Evolutionary conservation across 2,329 filamentous ascomycete genomes (phyloP).

Genomic region (Fusarium anguioides): DNA sequence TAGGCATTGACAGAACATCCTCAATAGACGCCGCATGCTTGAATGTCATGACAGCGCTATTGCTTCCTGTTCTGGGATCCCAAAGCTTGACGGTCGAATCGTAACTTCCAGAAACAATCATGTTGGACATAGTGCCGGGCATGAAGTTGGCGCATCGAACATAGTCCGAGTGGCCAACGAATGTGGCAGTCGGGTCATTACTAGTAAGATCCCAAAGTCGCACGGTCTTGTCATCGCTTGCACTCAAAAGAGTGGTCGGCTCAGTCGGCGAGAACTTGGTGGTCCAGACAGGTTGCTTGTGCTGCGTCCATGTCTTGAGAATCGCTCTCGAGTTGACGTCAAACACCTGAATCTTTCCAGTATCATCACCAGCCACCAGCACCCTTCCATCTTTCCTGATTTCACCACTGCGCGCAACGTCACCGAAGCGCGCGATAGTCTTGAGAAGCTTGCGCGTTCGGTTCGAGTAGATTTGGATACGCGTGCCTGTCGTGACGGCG

Average conservation of each 20-base stretch:
- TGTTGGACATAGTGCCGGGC: conserved; percentile 75
- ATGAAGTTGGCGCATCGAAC: conserved; percentile 89
- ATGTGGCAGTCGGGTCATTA: conserved; percentile 79
- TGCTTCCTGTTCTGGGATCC: conserved; percentile 82
- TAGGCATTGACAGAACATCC: conserved; percentile 85
- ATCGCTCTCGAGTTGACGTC: conserved; percentile 90
- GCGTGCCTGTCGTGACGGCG: conserved; percentile 92
- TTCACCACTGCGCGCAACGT: conserved; percentile 89
- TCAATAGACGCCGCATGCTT: conserved; percentile 93
- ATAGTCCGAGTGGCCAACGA: conserved; percentile 91
- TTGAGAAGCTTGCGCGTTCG: conserved; percentile 92
- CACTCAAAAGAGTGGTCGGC: conserved; percentile 86
- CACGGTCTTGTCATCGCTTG: conserved; percentile 92
- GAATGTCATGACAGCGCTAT: conserved; percentile 84
- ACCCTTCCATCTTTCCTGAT: conserved; percentile 90
- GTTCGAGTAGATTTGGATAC: conserved; percentile 93
- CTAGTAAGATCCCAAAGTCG: conserved; percentile 93
- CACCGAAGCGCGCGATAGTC: conserved; percentile 93
- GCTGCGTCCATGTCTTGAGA: conserved; percentile 92
- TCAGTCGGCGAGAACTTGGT: conserved; percentile 93
- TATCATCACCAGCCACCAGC: conserved; percentile 90
- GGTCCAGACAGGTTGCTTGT: conserved; percentile 93
- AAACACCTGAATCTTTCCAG: conserved; percentile 93
- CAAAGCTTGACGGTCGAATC: conserved; percentile 93
- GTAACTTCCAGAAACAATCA: conserved; percentile 92